Evolutionary conservation across 176 grass and related monocot species (phyloP), one percentile per base, ranked within the genome.

Genomic region (Oryza meridionalis): DNA sequence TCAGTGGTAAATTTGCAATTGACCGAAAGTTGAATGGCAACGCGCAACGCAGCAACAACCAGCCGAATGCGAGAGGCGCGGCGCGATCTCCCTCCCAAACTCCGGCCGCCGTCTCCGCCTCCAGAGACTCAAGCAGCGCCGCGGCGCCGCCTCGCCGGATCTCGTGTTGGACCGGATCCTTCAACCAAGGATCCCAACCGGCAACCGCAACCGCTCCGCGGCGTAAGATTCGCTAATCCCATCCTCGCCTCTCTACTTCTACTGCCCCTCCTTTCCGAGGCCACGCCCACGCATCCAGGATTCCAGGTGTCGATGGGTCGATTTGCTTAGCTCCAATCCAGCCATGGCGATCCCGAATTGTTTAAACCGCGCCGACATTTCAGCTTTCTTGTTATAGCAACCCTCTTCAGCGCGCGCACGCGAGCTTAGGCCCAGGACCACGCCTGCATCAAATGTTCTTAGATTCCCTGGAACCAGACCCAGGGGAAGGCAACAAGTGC

Each of bases 381-480:
- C 24, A 44, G 59, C 22, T 77, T 77, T 37, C 55, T 62, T 16
- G 33, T 68, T 69, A 27, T 13, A 84, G 72, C 72, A 76, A 40
- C 45, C 45, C 55, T 11, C 69, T 47, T 33, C 9, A 35, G 15
- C 19, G 37, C 19, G 53, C 55, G 69, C 69, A 73, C 55, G 15
- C 63, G 63, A 12, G 64, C 0, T 16, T 16, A 76, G 82, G 14
- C 31, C 1, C 5, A 42, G 46, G 61, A 69, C 73, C 71, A 85
- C 75, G 7, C 7, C 25, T 40, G 31, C 76, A 49, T 33, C 53
- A 79, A 25, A 25, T 43, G 67, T 79, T 77, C 69, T 78, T 79
- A 70, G 79, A 76, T 77, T 84, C 47, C 75, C 63, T 65, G 35
- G 49, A 84, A 67, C 75, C 62, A 84, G 64, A 43, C 65, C 64